Evolutionary conservation across 176 grass and related monocot species (phyloP).

Genomic region (Oryza punctata): DNA sequence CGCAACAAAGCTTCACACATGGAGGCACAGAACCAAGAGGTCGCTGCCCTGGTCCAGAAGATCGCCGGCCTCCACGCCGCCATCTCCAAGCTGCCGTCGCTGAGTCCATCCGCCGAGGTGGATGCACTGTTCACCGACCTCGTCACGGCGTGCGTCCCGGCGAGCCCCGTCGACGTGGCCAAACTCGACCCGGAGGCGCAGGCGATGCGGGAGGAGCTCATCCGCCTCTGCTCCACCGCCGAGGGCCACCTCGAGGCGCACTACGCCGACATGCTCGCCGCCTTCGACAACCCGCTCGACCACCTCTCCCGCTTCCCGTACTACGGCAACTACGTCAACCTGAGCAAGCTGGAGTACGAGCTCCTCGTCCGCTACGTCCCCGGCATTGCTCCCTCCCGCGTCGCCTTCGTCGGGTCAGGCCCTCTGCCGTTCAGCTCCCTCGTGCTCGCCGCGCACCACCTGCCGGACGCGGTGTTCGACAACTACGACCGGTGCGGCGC

Average conservation of each 20-base stretch:
- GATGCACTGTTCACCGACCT: slow-evolving; percentile 74
- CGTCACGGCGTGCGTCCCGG: slow-evolving; percentile 68
- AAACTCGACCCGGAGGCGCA: slow-evolving; percentile 45
- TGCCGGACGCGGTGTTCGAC: slow-evolving; percentile 43
- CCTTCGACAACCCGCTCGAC: slow-evolving; percentile 72
- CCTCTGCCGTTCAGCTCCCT: slow-evolving; percentile 64
- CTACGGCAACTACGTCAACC: slow-evolving; percentile 78
- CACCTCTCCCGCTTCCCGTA: slow-evolving; percentile 75
- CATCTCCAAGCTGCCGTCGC: slow-evolving; percentile 53
- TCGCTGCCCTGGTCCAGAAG: slow-evolving; percentile 51
- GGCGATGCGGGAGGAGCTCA: slow-evolving; percentile 61
- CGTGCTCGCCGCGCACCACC: slow-evolving; percentile 52
- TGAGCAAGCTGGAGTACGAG: slow-evolving; percentile 72
- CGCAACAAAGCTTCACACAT: slow-evolving; percentile 25
- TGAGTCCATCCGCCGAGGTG: slow-evolving; percentile 58
- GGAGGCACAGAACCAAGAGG: slow-evolving; percentile 45
- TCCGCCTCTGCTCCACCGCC: slow-evolving; percentile 60
- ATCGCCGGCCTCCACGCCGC: slow-evolving; percentile 50
- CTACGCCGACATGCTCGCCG: slow-evolving; percentile 65
- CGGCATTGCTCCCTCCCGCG: slow-evolving; percentile 12
- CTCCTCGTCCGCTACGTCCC: slow-evolving; percentile 50
- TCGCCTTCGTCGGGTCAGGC: slow-evolving; percentile 71
- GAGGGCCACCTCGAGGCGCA: slow-evolving; percentile 76
- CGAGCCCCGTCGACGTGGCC: slow-evolving; percentile 61
- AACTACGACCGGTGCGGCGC: slow-evolving; percentile 52